Base-by-base conservation (phyloP, 805 yeast genomes). In the Candida broadrunensis region DNA sequence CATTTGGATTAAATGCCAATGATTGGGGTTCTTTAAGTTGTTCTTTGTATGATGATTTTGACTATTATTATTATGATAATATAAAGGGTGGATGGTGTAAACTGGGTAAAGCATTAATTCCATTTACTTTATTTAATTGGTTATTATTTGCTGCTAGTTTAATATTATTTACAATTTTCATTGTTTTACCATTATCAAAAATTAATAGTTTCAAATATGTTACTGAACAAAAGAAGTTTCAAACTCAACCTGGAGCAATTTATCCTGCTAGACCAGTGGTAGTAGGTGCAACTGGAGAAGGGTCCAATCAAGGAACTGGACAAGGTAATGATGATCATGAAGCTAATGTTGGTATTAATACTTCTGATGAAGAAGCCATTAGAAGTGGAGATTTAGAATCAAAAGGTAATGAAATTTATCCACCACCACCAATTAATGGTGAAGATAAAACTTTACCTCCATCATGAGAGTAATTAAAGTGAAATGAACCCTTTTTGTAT, bases 71-170 rank as follows among this genome's bases (percentile, higher is more conserved):
- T 11, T n/a, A 13, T 15, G n/a, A 17, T 20, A 14, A 15, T 14
- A 6, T 14, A 3, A 3, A 29, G n/a, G 14, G 6, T 29, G 27
- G 27, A 19, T 25, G 32, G 2, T 44, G 47, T 33, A 30, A 32
- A 20, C 21, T 40, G 12, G 24, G 21, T 7, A 37, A 42, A 14
- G 42, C 44, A 2, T 34, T 41, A 18, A 30, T 35, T 25, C 23
- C 47, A 3, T 44, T 44, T 20, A 37, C 42, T 5, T 37, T 44
- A 12, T 33, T 44, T 6, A 42, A 44, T 11, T 44, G 44, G 44
- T 35, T 44, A 6, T 36, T 40, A 24, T 44, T 44, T 16, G 34
- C 42, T 21, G 31, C 44, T 4, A 36, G 39, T 32, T 19, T 34
- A 7, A 20, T 37, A 2, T 37, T 44, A 21, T 44, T 44, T 19